Conservation (phyloP, 768 basidiomycete genomes). For the Suillus subluteus region DNA sequence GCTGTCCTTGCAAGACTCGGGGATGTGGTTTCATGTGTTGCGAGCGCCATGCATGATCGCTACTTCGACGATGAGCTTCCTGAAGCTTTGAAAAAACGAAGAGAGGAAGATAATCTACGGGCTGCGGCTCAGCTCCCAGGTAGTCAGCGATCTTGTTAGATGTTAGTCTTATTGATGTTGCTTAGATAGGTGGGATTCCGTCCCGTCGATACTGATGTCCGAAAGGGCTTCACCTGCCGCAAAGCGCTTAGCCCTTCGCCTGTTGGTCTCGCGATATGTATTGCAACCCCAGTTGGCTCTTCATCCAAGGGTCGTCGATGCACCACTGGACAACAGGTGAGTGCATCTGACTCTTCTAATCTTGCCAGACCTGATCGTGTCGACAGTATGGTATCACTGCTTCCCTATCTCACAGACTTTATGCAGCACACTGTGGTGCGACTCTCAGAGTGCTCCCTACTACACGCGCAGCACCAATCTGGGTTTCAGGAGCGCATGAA, state of each 20-base stretch:
- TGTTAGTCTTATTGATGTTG: conserved; percentile 16
- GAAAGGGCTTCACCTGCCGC: conserved; percentile 59
- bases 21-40: conserved; percentile 37
- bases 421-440: conserved; percentile 9
- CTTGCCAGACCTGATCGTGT: background rate
- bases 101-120: conserved; percentile 53
- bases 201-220: conserved; percentile 51
- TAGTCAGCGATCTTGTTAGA: conserved; percentile 23
- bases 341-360: background rate
- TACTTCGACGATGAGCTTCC: conserved; percentile 20
- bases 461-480: conserved; percentile 4
- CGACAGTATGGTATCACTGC: conserved; percentile 3
- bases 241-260: conserved; percentile 56
- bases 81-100: conserved; percentile 41
- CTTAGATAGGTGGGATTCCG: conserved; percentile 56
- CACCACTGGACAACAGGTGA: background rate
- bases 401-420: conserved; percentile 1
- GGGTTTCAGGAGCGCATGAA: conserved; percentile 31
- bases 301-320: background rate
- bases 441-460: conserved; percentile 9
- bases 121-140: conserved; percentile 75
- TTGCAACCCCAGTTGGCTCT: conserved; percentile 46
- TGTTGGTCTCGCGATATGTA: conserved; percentile 60
- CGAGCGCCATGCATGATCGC: conserved; percentile 25
- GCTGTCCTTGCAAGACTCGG: conserved; percentile 57